phyloP scores from a whole-genome alignment of 768 basidiomycete genomes.

The Lactifluus piperatus region DNA sequence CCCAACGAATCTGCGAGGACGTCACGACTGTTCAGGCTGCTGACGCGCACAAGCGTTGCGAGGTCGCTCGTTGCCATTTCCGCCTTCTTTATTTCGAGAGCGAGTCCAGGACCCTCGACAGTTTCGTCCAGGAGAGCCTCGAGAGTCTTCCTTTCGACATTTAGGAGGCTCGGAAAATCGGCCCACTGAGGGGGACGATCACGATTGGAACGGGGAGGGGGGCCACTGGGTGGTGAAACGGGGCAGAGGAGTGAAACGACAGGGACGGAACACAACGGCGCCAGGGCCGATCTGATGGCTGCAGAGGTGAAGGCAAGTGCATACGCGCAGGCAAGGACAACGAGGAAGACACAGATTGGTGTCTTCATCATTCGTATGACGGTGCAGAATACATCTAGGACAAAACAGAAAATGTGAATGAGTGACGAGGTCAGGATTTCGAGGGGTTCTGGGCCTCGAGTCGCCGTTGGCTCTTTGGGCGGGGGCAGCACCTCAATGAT shows the following conservation, averaged over 20 bases:
- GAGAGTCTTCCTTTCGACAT: conserved; percentile 53
- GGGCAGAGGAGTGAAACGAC: conserved; percentile 43
- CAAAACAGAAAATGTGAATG: conserved; percentile 27
- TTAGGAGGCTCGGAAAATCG: conserved; percentile 52
- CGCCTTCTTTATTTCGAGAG: conserved; percentile 63
- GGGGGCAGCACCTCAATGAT: neutral
- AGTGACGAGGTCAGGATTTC: neutral
- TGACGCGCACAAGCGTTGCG: conserved; percentile 50
- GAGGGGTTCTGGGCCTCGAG: neutral
- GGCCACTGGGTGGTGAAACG: conserved; percentile 9
- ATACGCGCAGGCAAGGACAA: conserved; percentile 42
- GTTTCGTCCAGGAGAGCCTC: conserved; percentile 54
- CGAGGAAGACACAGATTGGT: conserved; percentile 48
- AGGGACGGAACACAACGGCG: conserved; percentile 57
- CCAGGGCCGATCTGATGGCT: conserved; percentile 39
- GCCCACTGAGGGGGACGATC: conserved; percentile 34
- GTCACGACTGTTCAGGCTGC: conserved; percentile 55
- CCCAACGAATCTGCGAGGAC: conserved; percentile 41
- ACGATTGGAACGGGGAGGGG: conserved; percentile 1
- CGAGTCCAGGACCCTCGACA: conserved; percentile 48
- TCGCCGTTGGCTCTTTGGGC: neutral
- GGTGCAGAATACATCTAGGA: conserved; percentile 38
- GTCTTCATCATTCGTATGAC: conserved; percentile 43
- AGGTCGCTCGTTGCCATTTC: conserved; percentile 72
- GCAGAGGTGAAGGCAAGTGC: conserved; percentile 34